Conservation (phyloP, 2,329 filamentous ascomycete species). For the Fusarium gaditjirri region DNA sequence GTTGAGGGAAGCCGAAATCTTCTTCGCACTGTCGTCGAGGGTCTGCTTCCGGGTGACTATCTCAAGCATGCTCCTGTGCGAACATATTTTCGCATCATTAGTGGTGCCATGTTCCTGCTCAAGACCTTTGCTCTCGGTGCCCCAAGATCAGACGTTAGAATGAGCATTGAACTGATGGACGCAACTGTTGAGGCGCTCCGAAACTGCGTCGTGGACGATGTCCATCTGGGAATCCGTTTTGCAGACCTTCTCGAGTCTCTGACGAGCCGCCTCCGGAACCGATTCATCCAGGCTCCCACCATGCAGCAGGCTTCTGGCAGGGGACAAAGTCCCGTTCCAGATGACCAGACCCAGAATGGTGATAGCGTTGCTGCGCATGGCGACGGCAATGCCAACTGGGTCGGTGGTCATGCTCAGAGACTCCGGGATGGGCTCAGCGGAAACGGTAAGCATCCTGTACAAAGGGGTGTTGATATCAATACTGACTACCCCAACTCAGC, state of each 20-base stretch:
- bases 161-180: constrained; percentile 80
- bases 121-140: constrained; percentile 87
- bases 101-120: constrained; percentile 84
- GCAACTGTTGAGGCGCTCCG: constrained; percentile 78
- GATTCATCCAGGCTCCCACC: constrained; percentile 75
- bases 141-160: constrained; percentile 79
- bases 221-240: constrained; percentile 85
- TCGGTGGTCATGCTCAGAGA: constrained; percentile 53
- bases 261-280: constrained; percentile 76
- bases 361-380: constrained; percentile 43
- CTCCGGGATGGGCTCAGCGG: constrained; percentile 54
- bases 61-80: constrained; percentile 85
- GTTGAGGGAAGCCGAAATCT: constrained; percentile 81
- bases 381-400: constrained; percentile 46
- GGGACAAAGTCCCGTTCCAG: constrained; percentile 55
- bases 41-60: constrained; percentile 77
- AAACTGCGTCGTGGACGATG: constrained; percentile 84
- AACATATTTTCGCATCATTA: constrained; percentile 88
- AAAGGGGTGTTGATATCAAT: not conserved
- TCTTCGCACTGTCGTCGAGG: constrained; percentile 80
- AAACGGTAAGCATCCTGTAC: constrained; percentile 47
- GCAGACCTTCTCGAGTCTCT: constrained; percentile 84
- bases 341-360: constrained; percentile 41
- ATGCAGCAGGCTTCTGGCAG: constrained; percentile 55
- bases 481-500: constrained; percentile 44